A percentile compares a stretch with the other conserved stretches of the same genome.
These are phyloP conservation scores for Cryptococcus neoformans DNA, from an alignment of 1,284 basidiomycete species.

Conservation along the genomic window DNA sequence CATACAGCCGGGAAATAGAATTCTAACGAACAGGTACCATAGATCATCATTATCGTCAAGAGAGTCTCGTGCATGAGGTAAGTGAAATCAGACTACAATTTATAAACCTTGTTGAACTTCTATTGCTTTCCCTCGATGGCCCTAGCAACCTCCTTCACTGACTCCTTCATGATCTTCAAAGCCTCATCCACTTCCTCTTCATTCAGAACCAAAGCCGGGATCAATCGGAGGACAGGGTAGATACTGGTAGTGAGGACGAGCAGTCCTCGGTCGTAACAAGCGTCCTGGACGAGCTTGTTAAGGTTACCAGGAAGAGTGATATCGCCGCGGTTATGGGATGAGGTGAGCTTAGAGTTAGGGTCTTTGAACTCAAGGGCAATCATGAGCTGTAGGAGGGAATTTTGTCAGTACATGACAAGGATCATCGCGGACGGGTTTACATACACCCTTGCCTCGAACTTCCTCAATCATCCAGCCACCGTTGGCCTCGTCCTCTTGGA, in stretches of 20 bases:
- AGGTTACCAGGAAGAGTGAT: constrained; percentile 58
- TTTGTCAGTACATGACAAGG: neutral
- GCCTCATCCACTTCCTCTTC: constrained; percentile 60
- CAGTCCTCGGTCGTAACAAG: constrained; percentile 75
- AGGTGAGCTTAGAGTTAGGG: constrained; percentile 34
- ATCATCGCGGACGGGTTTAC: constrained; percentile 2
- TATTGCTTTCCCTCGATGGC: constrained; percentile 5
- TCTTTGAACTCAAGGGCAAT: constrained; percentile 65
- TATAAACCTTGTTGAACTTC: neutral
- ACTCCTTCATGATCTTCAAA: constrained; percentile 56
- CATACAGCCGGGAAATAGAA: too few relatives aligned
- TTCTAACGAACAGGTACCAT: too few relatives aligned
- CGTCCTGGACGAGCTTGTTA: constrained; percentile 65
- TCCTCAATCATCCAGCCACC: constrained; percentile 61
- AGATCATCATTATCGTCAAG: too few relatives aligned
- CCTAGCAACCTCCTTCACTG: constrained; percentile 25
- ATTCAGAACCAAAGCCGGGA: constrained; percentile 63
- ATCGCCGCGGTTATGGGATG: constrained; percentile 39
- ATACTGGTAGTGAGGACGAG: constrained; percentile 53
- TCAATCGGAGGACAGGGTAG: constrained; percentile 55
- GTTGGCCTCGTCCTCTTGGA: constrained; percentile 49
- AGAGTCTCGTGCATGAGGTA: too few relatives aligned
- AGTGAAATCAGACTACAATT: too few relatives aligned
- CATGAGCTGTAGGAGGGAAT: constrained; percentile 57
- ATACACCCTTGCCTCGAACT: constrained; percentile 64